These are phyloP conservation scores for Lodderomyces oxycetoniae DNA, from an alignment of 1,139 yeast genomes.

Conservation along the genomic window DNA sequence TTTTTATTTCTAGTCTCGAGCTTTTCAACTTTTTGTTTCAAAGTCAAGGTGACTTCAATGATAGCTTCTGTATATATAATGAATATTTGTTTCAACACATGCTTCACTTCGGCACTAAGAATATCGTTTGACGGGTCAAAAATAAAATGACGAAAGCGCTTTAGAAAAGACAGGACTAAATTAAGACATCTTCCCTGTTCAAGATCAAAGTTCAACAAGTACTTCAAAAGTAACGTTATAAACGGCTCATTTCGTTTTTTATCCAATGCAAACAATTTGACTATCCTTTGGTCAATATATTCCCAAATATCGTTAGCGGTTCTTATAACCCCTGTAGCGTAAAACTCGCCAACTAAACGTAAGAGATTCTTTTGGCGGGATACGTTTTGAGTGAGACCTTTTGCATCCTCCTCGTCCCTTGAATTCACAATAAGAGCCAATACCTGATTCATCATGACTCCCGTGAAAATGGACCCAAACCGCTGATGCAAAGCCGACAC, in stretches of 20 bases:
- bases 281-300: constrained; percentile 22
- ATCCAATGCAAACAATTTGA: constrained; percentile 16
- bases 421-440: constrained; percentile 39
- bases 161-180: constrained; percentile 47
- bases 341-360: constrained; percentile 57
- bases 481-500: constrained; percentile 76
- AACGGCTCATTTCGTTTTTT: constrained; percentile 32
- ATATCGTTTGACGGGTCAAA: constrained; percentile 12
- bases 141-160: constrained; percentile 38
- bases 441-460: constrained; percentile 45
- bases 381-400: constrained; percentile 41
- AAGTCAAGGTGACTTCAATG: constrained; percentile 29
- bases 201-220: constrained; percentile 47
- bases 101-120: constrained; percentile 14
- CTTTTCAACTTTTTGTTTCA: constrained; percentile 32
- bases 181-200: constrained; percentile 44
- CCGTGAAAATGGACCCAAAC: constrained; percentile 52
- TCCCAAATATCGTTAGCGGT: constrained; percentile 31
- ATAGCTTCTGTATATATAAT: constrained; percentile 46
- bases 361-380: constrained; percentile 48
- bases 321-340: constrained; percentile 55
- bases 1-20: constrained; percentile 41
- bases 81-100: constrained; percentile 30
- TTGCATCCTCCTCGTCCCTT: constrained; percentile 22
- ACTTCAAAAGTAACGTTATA: constrained; percentile 48